phyloP scores from a whole-genome alignment of 2,329 filamentous ascomycete genomes.

The Penicillium freii region DNA sequence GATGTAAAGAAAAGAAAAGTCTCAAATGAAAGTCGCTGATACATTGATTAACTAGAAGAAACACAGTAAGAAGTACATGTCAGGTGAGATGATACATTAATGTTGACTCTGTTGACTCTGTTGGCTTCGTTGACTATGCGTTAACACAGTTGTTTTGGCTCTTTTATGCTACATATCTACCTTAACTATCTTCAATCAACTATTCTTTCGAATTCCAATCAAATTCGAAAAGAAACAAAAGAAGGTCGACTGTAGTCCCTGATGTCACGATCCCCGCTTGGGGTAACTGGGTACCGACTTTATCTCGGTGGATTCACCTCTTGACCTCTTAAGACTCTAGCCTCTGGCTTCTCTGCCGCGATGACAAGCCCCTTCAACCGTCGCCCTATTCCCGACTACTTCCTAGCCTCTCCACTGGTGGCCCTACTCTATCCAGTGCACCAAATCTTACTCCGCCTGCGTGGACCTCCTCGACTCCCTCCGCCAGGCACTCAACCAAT shows the following conservation, averaged over 20 bases:
- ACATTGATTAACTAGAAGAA: neutral
- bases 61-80: neutral
- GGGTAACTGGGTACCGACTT: conserved; percentile 5
- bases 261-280: conserved; percentile 13
- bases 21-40: neutral
- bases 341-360: conserved; percentile 4
- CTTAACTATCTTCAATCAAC: neutral
- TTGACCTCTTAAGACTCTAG: neutral
- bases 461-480: conserved; percentile 62
- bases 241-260: neutral
- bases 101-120: neutral
- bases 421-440: conserved; percentile 63
- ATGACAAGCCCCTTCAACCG: conserved; percentile 50
- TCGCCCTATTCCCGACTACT: conserved; percentile 56
- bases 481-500: conserved; percentile 57
- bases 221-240: neutral
- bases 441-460: conserved; percentile 63
- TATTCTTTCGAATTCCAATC: neutral
- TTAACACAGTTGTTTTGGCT: neutral
- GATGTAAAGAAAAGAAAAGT: neutral
- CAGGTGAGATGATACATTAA: neutral
- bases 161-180: neutral
- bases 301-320: conserved; percentile 3
- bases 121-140: neutral
- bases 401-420: conserved; percentile 68